Percentiles rank a stretch among this genome's conserved stretches.
Evolutionary conservation across 768 basidiomycete genomes (phyloP).

Genomic region (Calocybe cyanea): DNA sequence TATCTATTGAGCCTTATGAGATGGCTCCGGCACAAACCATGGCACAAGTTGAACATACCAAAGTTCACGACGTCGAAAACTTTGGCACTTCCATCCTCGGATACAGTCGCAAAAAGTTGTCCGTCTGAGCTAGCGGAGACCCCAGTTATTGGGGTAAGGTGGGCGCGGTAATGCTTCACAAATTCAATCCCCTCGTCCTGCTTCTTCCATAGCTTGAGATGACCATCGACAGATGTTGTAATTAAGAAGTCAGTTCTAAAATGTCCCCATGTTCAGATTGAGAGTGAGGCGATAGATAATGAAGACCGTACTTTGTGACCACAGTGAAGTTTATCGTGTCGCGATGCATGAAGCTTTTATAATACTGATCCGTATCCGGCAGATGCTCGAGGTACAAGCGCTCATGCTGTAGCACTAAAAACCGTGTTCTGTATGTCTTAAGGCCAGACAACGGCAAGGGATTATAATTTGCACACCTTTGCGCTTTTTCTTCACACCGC

Average conservation of each 20-base stretch:
- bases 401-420: slow-evolving; percentile 87
- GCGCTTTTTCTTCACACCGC: slow-evolving; percentile 67
- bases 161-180: slow-evolving; percentile 96
- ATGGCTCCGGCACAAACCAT: neutral
- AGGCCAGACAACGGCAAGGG: slow-evolving; percentile 21
- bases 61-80: slow-evolving; percentile 98
- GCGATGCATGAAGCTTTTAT: slow-evolving; percentile 97
- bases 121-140: slow-evolving; percentile 91
- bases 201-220: slow-evolving; percentile 99
- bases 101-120: slow-evolving; percentile 84
- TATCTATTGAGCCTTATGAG: slow-evolving; percentile 52
- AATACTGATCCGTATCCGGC: slow-evolving; percentile 89
- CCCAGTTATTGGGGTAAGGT: slow-evolving; percentile 70
- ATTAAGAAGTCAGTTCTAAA: slow-evolving; percentile 89
- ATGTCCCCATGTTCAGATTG: neutral
- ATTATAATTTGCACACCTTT: slow-evolving; percentile 54
- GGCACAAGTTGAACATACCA: slow-evolving; percentile 50
- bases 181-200: slow-evolving; percentile 95
- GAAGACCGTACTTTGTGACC: slow-evolving; percentile 70
- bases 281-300: neutral
- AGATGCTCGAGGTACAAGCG: slow-evolving; percentile 88
- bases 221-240: slow-evolving; percentile 93
- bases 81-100: slow-evolving; percentile 89
- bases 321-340: slow-evolving; percentile 87
- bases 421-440: slow-evolving; percentile 28